A percentile compares a stretch with the other conserved stretches of the same genome.
Evolutionary conservation across 192 early-diverging fungal genomes (phyloP).

Genomic region (Podochytrium sp.): DNA sequence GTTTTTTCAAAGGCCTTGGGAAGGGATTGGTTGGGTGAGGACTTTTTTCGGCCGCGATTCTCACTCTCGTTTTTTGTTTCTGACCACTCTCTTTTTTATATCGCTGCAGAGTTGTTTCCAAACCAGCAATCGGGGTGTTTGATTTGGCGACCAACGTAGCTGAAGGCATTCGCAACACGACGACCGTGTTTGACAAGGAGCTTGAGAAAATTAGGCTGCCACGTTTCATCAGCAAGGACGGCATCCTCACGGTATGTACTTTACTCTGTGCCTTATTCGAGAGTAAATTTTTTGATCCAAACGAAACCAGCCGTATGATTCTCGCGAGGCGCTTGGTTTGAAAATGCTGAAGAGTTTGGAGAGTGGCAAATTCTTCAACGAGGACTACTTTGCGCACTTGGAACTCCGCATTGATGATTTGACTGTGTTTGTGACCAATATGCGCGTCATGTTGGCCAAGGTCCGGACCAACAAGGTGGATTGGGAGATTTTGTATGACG

Average conservation of each 20-base stretch:
- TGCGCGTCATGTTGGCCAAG: conserved; percentile 74
- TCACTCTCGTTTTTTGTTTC: neutral
- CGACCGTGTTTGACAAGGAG: conserved; percentile 84
- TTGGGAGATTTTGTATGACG: conserved; percentile 79
- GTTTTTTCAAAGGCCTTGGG: conserved; percentile 94
- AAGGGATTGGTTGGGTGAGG: conserved; percentile 88
- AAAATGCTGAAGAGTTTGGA: conserved; percentile 81
- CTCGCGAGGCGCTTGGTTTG: conserved; percentile 83
- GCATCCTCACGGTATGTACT: conserved; percentile 70
- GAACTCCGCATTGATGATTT: conserved; percentile 83
- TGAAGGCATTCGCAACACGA: conserved; percentile 87
- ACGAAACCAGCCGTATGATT: conserved; percentile 58
- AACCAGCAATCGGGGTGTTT: conserved; percentile 93
- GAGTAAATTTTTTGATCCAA: neutral
- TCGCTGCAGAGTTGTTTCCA: conserved; percentile 75
- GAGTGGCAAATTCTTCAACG: conserved; percentile 76
- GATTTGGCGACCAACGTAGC: conserved; percentile 91
- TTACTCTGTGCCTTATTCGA: neutral
- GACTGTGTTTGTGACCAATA: conserved; percentile 82
- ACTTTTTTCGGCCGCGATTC: neutral
- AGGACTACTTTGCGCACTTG: conserved; percentile 87
- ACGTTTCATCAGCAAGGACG: conserved; percentile 81
- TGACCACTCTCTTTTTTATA: neutral
- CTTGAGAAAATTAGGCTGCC: conserved; percentile 86
- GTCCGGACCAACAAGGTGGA: conserved; percentile 75